Evolutionary conservation across 129 eudicot genomes (phyloP).

Genomic region (Tagetes patula): DNA sequence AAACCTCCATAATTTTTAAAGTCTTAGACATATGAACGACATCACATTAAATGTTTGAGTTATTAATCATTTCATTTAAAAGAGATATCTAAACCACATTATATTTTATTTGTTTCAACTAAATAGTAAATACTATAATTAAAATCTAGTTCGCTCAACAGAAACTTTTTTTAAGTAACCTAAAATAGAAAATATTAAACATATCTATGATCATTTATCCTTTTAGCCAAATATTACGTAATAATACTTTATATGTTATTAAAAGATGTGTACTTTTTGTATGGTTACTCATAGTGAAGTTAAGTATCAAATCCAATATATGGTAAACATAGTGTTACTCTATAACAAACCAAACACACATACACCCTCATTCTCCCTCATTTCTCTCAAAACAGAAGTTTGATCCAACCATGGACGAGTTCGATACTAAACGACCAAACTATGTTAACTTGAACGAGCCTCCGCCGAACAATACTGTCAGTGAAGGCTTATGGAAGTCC

Average conservation of each 20-base stretch:
- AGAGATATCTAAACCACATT: not conserved
- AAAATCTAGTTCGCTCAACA: not conserved
- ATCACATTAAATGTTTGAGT: too few species aligned
- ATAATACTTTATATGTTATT: not conserved
- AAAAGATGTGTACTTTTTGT: constrained; percentile 14
- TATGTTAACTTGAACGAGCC: constrained; percentile 46
- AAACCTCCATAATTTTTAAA: too few species aligned
- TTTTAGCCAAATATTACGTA: not conserved
- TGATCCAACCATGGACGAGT: constrained; percentile 44
- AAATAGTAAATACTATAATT: not conserved
- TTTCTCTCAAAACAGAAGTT: not conserved
- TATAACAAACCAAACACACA: constrained; percentile 4
- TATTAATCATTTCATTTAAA: too few species aligned
- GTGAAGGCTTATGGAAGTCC: constrained; percentile 53
- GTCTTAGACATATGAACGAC: too few species aligned
- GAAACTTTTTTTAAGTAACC: not conserved
- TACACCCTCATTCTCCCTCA: not conserved
- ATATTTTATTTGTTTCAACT: not conserved
- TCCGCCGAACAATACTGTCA: constrained; percentile 30
- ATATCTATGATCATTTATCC: not conserved
- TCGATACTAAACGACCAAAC: constrained; percentile 49
- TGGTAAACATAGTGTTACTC: constrained; percentile 13
- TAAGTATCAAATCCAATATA: constrained; percentile 11
- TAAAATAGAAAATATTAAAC: not conserved
- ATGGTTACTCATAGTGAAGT: constrained; percentile 22